Base-by-base conservation (phyloP, 345 rosid species). In the Limnanthes douglasii region DNA sequence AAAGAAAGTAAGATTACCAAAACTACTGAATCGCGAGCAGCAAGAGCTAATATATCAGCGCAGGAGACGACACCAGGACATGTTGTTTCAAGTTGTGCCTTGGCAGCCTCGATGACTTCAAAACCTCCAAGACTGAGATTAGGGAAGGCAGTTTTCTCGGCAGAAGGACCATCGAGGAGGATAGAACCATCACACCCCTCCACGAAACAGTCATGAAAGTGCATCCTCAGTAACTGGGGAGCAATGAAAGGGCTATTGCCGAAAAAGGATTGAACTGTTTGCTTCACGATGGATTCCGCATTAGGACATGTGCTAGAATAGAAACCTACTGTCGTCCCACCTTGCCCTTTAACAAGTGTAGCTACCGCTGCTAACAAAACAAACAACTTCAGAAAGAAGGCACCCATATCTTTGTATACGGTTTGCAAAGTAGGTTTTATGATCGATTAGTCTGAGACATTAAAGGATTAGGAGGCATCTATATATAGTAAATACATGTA, bases 11-110 rank as follows among this genome's bases (percentile, higher is more conserved):
- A 1, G 26, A 12, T 24, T 64, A 68, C 70, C 64, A 50, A 20
- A 53, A 56, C 61, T 8, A 68, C 68, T 15, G 44, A 41, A n/a
- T 68, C 75, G n/a, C 65, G 64, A 15, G 70, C 56, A 11, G 70
- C 68, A 31, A 68, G 61, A 2, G 70, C 45, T 34, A 68, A 70
- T 30, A 68, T 64, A 39, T 68, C 75, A 20, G 70, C 68, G 22
- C 75, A 68, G 18, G 75, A 68, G 34, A 68, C 75, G 7, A 44
- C 43, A 9, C 45, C 17, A 31, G 65, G 75, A 28, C 75, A 68
- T 5, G 6, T 48, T 15, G 4, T 16, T 46, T 68, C 75, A 20
- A 61, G 62, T 34, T 32, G 31, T 23, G 49, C 4, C 39, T 55
- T 61, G 20, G 62, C 67, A 10, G 55, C 62, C 4, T 55, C 67